These are phyloP conservation scores for Mayamaea pseudoterrestris DNA, from an alignment of 108 stramenopile species.

Conservation along the genomic window DNA sequence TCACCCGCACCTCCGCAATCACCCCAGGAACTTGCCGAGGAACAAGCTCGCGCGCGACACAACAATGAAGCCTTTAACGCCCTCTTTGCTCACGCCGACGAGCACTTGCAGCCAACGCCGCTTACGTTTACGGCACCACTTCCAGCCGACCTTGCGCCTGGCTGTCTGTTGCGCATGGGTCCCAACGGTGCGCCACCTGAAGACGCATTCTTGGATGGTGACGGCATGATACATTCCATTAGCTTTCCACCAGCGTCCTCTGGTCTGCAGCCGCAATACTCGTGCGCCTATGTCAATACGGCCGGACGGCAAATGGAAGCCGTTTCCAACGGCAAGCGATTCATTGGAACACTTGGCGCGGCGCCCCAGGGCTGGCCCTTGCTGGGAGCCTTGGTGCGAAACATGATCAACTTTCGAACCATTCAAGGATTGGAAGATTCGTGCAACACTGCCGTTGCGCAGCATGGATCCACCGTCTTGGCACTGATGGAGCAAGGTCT, in stretches of 20 bases:
- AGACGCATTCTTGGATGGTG: constrained; percentile 29
- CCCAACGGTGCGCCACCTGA: constrained; percentile 19
- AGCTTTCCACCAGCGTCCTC: constrained; percentile 11
- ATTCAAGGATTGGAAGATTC: constrained; percentile 23
- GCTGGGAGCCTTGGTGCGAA: constrained; percentile 11
- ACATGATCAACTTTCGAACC: constrained; percentile 15
- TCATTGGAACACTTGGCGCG: constrained; percentile 20
- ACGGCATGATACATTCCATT: constrained; percentile 32
- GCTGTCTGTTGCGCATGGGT: constrained; percentile 17
- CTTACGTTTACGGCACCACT: too few species aligned
- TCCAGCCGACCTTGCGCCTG: constrained; percentile 19
- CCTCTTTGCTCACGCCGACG: too few species aligned
- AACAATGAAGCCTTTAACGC: too few species aligned
- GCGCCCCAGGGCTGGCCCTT: constrained; percentile 23
- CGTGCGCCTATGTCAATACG: constrained; percentile 19
- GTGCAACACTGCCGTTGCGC: constrained; percentile 24
- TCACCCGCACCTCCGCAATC: too few species aligned
- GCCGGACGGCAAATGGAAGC: constrained; percentile 13
- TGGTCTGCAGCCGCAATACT: constrained; percentile 9
- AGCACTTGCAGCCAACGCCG: too few species aligned
- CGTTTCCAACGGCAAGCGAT: constrained; percentile 1
- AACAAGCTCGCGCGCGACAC: too few species aligned
- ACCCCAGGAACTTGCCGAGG: too few species aligned
- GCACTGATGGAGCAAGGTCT: constrained; percentile 32
- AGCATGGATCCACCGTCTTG: constrained; percentile 7